Evolutionary conservation across 1,284 basidiomycete species (phyloP), one percentile per base, ranked within the genome.

Genomic region (Cerrena zonata): DNA sequence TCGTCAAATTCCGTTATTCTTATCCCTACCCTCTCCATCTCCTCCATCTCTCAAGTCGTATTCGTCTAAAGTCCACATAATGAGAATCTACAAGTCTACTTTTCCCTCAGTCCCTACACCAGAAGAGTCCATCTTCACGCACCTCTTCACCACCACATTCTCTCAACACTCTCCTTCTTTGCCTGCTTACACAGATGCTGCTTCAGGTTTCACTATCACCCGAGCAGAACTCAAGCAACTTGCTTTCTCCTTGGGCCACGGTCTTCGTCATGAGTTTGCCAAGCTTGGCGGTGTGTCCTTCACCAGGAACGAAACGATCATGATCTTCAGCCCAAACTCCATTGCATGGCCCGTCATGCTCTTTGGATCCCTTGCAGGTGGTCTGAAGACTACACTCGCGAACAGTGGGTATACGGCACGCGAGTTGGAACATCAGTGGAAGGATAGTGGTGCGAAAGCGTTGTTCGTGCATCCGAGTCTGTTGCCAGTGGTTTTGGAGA

Each of bases 151-250:
- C 23, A 56, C 56, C 11, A 52, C 50, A 2, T 56, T 48, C 48
- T 41, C 47, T 27, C 45, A 57, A 19, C 50, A 44, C 39, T 52
- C 57, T 3, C 22, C 41, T 4, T 38, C 45, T 2, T 21, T 30
- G 11, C 74, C 76, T 4, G 86, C 86, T 0, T 88, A 82, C 63
- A 74, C 89, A 49, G 88, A 91, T 58, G 83, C 82, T 0, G 64
- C 69, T 1, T 77, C 84, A 0, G 84, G 79, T 0, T 67, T 73
- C 0, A 70, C 71, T 2, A 56, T 91, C 23, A 75, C 84, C 0
- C 77, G 88, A 15, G 76, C 61, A 0, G 73, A 78, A 24, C 65
- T 86, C 21, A 76, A 75, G 23, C 65, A 75, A 19, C 66, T 81
- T n/a, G 73, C 84, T 0, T 69, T 86, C 10, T 69, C 75, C 2